These are phyloP conservation scores for Tilletia caries DNA, from an alignment of 1,284 basidiomycete genomes.

Conservation along the genomic window DNA sequence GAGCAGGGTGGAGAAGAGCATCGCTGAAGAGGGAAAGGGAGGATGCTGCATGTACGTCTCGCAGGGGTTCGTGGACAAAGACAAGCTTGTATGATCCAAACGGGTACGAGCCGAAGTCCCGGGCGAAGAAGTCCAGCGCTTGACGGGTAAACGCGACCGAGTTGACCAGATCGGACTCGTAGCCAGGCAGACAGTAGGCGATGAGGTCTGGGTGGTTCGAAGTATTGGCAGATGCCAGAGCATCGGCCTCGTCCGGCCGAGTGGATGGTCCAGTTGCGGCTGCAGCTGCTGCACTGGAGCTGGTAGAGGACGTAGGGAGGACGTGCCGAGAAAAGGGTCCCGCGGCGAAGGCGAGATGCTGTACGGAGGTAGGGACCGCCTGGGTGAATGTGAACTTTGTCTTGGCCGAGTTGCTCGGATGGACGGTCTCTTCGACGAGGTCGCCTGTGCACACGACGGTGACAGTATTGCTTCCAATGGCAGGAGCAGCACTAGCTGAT, in stretches of 20 bases:
- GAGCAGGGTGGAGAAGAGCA: constrained; percentile 80
- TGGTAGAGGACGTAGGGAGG: constrained; percentile 14
- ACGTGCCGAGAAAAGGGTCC: constrained; percentile 69
- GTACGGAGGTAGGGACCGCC: constrained; percentile 80
- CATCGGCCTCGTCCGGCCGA: not conserved
- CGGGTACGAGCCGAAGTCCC: constrained; percentile 93
- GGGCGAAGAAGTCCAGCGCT: constrained; percentile 86
- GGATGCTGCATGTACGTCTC: constrained; percentile 71
- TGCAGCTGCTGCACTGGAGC: constrained; percentile 36
- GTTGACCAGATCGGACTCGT: constrained; percentile 66
- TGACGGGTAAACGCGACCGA: constrained; percentile 74
- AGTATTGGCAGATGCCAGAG: not conserved
- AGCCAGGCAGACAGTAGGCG: constrained; percentile 85
- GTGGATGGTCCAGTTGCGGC: not conserved
- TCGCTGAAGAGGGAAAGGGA: constrained; percentile 76
- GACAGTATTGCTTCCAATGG: constrained; percentile 36
- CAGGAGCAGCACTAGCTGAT: not conserved
- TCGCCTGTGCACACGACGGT: constrained; percentile 91
- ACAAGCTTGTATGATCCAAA: constrained; percentile 87
- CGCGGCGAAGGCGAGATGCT: constrained; percentile 92
- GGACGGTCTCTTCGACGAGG: constrained; percentile 62
- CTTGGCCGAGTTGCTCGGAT: constrained; percentile 90
- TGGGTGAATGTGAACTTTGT: constrained; percentile 92
- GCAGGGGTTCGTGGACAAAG: constrained; percentile 79
- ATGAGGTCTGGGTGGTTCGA: constrained; percentile 64